Evolutionary conservation across 805 yeast species (phyloP).

Genomic region (Myxozyma mucilagina): DNA sequence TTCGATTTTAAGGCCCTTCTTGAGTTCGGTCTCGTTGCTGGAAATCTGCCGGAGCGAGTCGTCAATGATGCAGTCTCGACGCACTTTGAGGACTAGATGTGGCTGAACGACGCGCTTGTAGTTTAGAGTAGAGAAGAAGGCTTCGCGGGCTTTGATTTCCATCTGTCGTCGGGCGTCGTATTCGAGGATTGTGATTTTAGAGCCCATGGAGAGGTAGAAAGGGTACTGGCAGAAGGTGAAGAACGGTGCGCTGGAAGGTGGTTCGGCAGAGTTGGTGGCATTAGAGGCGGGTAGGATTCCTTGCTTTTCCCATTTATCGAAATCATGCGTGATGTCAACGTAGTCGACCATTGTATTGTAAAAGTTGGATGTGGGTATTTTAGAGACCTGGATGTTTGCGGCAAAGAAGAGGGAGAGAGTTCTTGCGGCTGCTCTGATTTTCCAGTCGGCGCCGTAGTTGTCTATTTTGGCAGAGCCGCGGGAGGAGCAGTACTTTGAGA

Average conservation of each 20-base stretch:
- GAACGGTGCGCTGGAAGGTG: conserved; percentile 12
- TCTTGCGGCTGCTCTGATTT: conserved; percentile 64
- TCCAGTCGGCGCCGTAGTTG: conserved; percentile 82
- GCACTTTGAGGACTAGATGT: conserved; percentile 64
- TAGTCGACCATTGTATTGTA: conserved; percentile 83
- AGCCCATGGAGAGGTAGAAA: conserved; percentile 74
- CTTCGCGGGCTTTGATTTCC: conserved; percentile 88
- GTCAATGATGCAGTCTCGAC: conserved; percentile 64
- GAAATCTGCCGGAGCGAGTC: conserved; percentile 66
- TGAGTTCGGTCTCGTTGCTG: conserved; percentile 54
- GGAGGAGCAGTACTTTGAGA: conserved; percentile 44
- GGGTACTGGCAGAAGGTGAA: conserved; percentile 82
- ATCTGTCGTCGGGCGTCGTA: conserved; percentile 77
- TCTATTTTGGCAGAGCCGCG: conserved; percentile 41
- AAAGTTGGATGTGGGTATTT: conserved; percentile 49
- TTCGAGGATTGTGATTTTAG: conserved; percentile 77
- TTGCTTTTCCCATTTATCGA: conserved; percentile 71
- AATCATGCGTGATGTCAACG: conserved; percentile 74
- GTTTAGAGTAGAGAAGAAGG: conserved; percentile 73
- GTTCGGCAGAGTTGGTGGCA: background rate
- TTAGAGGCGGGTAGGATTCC: conserved; percentile 13
- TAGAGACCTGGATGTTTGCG: conserved; percentile 29
- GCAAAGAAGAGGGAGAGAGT: conserved; percentile 53
- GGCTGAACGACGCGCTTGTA: conserved; percentile 63
- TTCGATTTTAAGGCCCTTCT: conserved; percentile 74